A percentile compares a stretch with the other conserved stretches of the same genome.
These are phyloP conservation scores for Tilletia caries DNA, from an alignment of 1,284 basidiomycete genomes.

Conservation along the genomic window DNA sequence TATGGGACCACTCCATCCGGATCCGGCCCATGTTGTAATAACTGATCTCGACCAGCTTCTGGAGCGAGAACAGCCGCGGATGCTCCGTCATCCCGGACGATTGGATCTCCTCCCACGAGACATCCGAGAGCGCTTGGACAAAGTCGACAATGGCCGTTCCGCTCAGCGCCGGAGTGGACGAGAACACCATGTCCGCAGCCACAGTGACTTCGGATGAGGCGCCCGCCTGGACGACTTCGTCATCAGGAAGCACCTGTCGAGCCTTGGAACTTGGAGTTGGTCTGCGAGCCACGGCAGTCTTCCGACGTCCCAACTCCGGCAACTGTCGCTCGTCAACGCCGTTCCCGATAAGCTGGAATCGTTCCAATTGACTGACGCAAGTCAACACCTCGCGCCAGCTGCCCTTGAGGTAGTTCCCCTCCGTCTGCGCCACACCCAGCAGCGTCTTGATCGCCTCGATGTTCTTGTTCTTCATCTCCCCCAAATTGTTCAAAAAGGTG, in stretches of 20 bases:
- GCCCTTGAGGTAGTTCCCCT: slow-evolving; percentile 52
- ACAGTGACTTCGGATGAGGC: slow-evolving; percentile 97
- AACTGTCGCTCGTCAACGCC: slow-evolving; percentile 63
- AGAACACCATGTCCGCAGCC: slow-evolving; percentile 98
- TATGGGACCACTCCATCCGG: slow-evolving; percentile 94
- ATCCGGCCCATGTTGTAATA: slow-evolving; percentile 99
- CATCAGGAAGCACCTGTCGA: slow-evolving; percentile 64
- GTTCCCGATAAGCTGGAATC: slow-evolving; percentile 52
- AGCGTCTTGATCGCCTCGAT: slow-evolving; percentile 53
- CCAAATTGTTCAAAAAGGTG: slow-evolving; percentile 53
- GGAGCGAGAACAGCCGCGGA: slow-evolving; percentile 92
- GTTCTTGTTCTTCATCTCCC: slow-evolving; percentile 54
- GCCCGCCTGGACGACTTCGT: slow-evolving; percentile 94
- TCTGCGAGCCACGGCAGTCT: slow-evolving; percentile 38
- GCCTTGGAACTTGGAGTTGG: slow-evolving; percentile 16
- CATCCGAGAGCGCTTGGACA: slow-evolving; percentile 89
- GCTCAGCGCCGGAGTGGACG: slow-evolving; percentile 84
- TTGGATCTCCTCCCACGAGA: slow-evolving; percentile 99
- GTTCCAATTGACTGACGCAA: slow-evolving; percentile 52
- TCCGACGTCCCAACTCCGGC: slow-evolving; percentile 73
- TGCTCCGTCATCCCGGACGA: slow-evolving; percentile 83
- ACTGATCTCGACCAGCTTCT: slow-evolving; percentile 98
- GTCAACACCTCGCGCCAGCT: slow-evolving; percentile 53
- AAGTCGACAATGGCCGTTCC: slow-evolving; percentile 98
- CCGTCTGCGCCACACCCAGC: slow-evolving; percentile 51